Conservation (phyloP, 2,329 filamentous ascomycete genomes). For the Rhynchosporium graminicola region DNA sequence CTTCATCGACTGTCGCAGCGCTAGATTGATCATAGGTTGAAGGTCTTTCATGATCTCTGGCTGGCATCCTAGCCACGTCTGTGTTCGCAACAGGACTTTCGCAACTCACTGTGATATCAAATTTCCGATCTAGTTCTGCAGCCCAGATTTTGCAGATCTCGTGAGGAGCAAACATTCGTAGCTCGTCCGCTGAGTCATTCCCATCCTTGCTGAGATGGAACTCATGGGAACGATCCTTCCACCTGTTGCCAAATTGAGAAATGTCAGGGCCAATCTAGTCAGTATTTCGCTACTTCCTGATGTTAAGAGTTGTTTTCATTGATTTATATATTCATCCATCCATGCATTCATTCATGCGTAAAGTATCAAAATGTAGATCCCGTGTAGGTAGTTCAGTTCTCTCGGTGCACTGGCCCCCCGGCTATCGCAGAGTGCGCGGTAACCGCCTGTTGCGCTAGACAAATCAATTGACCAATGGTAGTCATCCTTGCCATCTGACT, state of each 20-base stretch:
- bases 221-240: conserved; percentile 60
- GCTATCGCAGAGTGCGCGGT: not conserved
- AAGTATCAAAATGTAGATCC: too few relatives aligned
- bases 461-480: conserved; percentile 3
- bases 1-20: conserved; percentile 16
- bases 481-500: not conserved
- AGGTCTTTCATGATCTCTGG: conserved; percentile 17
- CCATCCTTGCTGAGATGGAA: conserved; percentile 52
- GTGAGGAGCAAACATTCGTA: conserved; percentile 59
- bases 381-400: too few relatives aligned
- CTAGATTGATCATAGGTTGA: conserved; percentile 18
- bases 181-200: conserved; percentile 48
- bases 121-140: conserved; percentile 24
- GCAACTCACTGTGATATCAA: conserved; percentile 26
- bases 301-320: too few relatives aligned
- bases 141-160: conserved; percentile 24
- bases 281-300: conserved; percentile 42
- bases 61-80: conserved; percentile 24
- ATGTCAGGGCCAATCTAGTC: conserved; percentile 49
- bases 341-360: too few relatives aligned
- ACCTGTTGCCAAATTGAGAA: conserved; percentile 42
- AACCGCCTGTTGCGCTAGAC: conserved; percentile 6
- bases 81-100: conserved; percentile 27
- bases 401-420: too few relatives aligned
- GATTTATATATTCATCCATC: too few relatives aligned